These are phyloP conservation scores for Hawksworthiomyces lignivorus DNA, from an alignment of 2,329 filamentous ascomycete species.

Conservation along the genomic window DNA sequence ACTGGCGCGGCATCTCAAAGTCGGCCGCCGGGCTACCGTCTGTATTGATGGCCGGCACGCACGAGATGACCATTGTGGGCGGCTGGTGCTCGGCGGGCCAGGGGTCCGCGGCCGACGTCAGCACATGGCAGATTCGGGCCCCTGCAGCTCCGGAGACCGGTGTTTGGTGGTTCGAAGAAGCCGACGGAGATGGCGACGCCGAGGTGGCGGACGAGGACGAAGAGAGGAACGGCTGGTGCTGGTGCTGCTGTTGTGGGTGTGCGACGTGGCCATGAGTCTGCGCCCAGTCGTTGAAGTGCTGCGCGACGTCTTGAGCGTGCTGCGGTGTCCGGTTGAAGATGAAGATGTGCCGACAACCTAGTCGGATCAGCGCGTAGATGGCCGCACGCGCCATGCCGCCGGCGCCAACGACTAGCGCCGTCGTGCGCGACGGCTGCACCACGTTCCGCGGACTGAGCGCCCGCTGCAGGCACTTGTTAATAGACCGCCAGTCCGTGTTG, in stretches of 20 bases:
- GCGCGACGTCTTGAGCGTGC: constrained; percentile 54
- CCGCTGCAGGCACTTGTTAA: constrained; percentile 52
- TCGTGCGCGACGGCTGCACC: constrained; percentile 44
- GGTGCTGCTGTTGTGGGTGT: constrained; percentile 14
- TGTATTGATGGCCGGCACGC: constrained; percentile 58
- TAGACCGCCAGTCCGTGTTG: constrained; percentile 33
- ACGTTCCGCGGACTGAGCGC: constrained; percentile 62
- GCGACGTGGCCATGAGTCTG: constrained; percentile 23
- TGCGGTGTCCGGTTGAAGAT: constrained; percentile 59
- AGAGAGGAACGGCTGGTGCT: neutral
- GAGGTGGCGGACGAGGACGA: neutral
- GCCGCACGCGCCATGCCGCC: constrained; percentile 68
- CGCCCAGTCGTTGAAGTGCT: constrained; percentile 56
- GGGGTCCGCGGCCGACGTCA: constrained; percentile 47
- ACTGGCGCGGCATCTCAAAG: constrained; percentile 61
- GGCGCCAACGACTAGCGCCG: constrained; percentile 51
- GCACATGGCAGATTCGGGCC: constrained; percentile 47
- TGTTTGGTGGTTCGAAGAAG: too few species aligned
- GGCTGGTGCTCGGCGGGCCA: constrained; percentile 57
- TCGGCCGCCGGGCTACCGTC: constrained; percentile 55
- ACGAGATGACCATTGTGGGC: constrained; percentile 65
- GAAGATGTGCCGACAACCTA: constrained; percentile 66
- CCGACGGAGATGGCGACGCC: too few species aligned
- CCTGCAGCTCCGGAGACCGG: neutral
- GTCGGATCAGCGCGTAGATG: constrained; percentile 64